Base-by-base conservation (phyloP, 495 filamentous ascomycete genomes). In the Penicillium goetzii region DNA sequence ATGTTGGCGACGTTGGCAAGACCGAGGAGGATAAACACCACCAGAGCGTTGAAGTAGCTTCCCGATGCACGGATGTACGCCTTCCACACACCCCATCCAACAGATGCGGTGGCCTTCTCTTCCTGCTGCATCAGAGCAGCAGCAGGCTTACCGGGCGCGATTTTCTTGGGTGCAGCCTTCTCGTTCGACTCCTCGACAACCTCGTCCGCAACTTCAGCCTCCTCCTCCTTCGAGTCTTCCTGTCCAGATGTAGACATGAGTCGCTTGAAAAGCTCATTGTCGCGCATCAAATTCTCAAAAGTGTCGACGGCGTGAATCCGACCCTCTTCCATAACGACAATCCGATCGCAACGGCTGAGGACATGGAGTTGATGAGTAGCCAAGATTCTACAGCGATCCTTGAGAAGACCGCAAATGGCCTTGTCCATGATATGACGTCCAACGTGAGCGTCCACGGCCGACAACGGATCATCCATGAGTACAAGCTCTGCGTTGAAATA, bases 361-460 rank as follows among this genome's bases (percentile, higher is more conserved):
- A 98, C 93, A 78, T 95, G 93, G 7, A 97, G 84, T 71, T 97
- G 95, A 75, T 99, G 95, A 0, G 95, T 99, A 5, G 94, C 95
- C 38, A 99, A 82, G 34, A 98, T 89, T 33, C 95, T 81, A 71
- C 91, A 93, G 66, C 97, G 96, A 75, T 94, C 85, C 66, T 90
- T 90, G 54, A 99, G 80, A 28, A 97, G 80, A 30, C 94, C 95
- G 52, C 92, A 88, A 52, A 99, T 97, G 38, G 92, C 95, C 60
- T 96, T 88, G 70, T 97, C 93, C 80, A 99, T 97, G 71, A 99
- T 95, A 72, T 97, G 94, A 17, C 91, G 88, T 14, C 94, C 95
- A 56, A 94, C 91, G 64, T 94, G 91, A 9, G 91, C 91, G 73
- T 95, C 91, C 5, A 95, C 91, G 10, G 91, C 91, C 11, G 88